Evolutionary conservation across 2,329 filamentous ascomycete genomes (phyloP), one percentile per base, ranked within the genome.

Genomic region (Atkinsonella hypoxylon): DNA sequence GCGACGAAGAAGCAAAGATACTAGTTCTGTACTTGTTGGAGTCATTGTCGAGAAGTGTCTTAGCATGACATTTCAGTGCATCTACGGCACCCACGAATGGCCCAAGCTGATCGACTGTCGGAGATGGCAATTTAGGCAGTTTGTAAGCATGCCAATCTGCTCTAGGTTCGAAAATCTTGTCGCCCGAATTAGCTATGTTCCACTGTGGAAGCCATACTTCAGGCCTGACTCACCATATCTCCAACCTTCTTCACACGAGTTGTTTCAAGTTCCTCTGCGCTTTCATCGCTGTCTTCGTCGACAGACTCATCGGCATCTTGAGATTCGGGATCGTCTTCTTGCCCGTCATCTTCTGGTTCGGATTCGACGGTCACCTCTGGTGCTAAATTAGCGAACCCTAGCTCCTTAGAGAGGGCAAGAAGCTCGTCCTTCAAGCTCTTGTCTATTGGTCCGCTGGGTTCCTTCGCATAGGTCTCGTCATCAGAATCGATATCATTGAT

Each of bases 1-100:
- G 87, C 40, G 90, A 91, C 2, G 91, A 93, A 26, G 88, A 89
- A 47, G 87, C 81, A 7, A 87, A 81, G 51, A 86, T 72, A 57
- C 88, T 83, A 26, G 81, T 79, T 50, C 77, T 76, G 69, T 96
- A 98, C 45, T 79, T 74, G 40, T 79, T 75, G 54, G 85, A 85
- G 63, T 98, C 93, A 26, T 81, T 75, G 49, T 94, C 83, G 18
- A 97, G 72, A 7, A 97, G 74, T 10, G 77, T 74, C 54, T 81
- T 79, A 3, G 89, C 89, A 65, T 95, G 82, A 13, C 81, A 70
- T 60, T 88, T 81, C 43, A 86, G 63, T 38, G 70, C 68, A 43
- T 73, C 67, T 26, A 79, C 69, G 12, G 71, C 67, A 15, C 67
- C 59, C 17, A 67, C 62, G 53, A 72, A 71, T 1, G 70, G 69